Conservation (phyloP, 2,329 filamentous ascomycete species). For the Aspergillus sp. region DNA sequence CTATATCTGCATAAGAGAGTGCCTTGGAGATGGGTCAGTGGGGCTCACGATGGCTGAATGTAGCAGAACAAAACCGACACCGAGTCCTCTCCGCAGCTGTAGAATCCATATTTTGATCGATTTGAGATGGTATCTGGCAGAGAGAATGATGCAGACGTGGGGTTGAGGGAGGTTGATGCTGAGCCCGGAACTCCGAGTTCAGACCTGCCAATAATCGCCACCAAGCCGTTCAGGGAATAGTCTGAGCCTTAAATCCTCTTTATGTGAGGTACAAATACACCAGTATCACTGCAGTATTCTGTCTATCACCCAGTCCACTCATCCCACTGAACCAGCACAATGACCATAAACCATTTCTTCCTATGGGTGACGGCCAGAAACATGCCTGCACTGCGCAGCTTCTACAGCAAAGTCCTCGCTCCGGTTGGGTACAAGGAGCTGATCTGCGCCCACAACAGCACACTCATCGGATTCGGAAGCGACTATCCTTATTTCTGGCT, state of each 20-base stretch:
- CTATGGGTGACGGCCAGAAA: neutral
- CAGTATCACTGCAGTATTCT: too few relatives aligned
- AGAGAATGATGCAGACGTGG: neutral
- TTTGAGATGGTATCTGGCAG: neutral
- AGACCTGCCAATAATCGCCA: neutral
- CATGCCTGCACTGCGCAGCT: neutral
- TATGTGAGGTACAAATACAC: too few relatives aligned
- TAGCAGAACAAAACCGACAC: neutral
- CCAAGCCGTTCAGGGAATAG: too few relatives aligned
- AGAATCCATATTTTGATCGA: neutral
- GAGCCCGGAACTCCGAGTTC: neutral
- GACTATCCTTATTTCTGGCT: constrained; percentile 9
- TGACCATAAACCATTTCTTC: constrained; percentile 9
- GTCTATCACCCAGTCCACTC: too few relatives aligned
- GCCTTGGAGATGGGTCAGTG: neutral
- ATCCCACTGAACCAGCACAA: neutral
- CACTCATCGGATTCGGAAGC: constrained; percentile 1
- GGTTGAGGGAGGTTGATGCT: neutral
- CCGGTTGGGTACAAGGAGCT: constrained; percentile 3
- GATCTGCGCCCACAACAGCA: neutral
- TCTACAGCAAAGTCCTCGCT: neutral
- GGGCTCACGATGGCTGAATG: constrained; percentile 2
- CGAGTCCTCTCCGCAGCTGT: neutral
- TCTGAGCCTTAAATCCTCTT: too few relatives aligned
- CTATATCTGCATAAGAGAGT: neutral